phyloP scores from a whole-genome alignment of 805 yeast species.

The Pichia sporocuriosa region DNA sequence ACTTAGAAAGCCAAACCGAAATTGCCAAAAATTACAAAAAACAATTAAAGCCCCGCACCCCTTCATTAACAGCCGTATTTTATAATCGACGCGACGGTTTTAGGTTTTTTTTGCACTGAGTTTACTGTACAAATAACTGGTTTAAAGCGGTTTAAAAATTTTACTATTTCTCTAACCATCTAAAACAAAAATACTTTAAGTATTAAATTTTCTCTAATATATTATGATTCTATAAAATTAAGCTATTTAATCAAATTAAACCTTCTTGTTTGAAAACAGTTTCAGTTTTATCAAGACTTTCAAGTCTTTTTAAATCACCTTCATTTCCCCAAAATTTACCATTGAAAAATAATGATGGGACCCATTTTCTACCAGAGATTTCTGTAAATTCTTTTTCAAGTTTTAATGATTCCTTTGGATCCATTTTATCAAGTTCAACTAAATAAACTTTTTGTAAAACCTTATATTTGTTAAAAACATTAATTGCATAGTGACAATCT shows the following conservation, averaged over 20 bases:
- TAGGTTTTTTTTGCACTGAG: too few species aligned
- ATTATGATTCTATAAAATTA: too few species aligned
- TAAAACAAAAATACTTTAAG: too few species aligned
- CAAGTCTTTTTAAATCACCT: slow-evolving; percentile 36
- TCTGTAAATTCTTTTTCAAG: slow-evolving; percentile 52
- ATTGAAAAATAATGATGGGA: slow-evolving; percentile 59
- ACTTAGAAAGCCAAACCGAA: too few species aligned
- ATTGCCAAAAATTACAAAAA: too few species aligned
- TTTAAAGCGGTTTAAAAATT: too few species aligned
- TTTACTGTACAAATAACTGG: too few species aligned
- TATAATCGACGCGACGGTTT: too few species aligned
- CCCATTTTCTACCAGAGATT: slow-evolving; percentile 57
- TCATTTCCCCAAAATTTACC: slow-evolving; percentile 58
- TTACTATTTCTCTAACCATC: too few species aligned
- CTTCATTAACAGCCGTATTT: too few species aligned
- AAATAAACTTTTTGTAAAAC: slow-evolving; percentile 43
- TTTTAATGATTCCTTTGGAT: slow-evolving; percentile 42
- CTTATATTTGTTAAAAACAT: slow-evolving; percentile 46
- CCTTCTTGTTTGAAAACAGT: slow-evolving; percentile 31
- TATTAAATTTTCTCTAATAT: too few species aligned
- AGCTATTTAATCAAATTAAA: slow-evolving; percentile 18
- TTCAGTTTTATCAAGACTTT: slow-evolving; percentile 30
- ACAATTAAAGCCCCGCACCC: too few species aligned
- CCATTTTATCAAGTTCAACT: slow-evolving; percentile 57
- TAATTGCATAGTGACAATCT: slow-evolving; percentile 60